Conservation (phyloP, 1,284 basidiomycete species). For the Agroathelia rolfsii region DNA sequence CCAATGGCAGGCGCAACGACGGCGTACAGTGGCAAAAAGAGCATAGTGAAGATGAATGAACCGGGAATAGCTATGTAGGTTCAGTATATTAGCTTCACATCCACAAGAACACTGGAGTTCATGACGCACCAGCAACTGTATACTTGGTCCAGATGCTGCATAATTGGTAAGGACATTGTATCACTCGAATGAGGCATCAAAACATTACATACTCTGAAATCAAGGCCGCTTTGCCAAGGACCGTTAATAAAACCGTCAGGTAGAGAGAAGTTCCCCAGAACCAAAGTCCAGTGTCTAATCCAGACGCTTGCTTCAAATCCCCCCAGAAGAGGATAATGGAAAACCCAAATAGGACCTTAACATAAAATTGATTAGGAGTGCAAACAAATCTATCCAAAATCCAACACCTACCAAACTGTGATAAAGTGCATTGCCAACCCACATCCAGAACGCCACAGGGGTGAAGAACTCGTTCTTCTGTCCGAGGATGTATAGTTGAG, state of each 20-base stretch:
- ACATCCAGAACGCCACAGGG: constrained; percentile 88
- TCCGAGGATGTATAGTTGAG: constrained; percentile 90
- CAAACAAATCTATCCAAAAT: neutral
- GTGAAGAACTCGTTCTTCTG: constrained; percentile 91
- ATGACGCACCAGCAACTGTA: constrained; percentile 67
- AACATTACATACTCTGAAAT: constrained; percentile 84
- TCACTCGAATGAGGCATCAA: neutral
- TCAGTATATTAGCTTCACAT: constrained; percentile 9
- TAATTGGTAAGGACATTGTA: too few species aligned
- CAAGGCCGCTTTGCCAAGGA: constrained; percentile 93
- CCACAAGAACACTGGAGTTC: constrained; percentile 1
- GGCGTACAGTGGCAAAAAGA: constrained; percentile 88
- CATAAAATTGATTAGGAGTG: constrained; percentile 2
- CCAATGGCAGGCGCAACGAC: constrained; percentile 79
- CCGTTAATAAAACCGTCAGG: constrained; percentile 86
- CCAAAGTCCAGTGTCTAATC: constrained; percentile 89
- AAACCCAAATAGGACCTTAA: constrained; percentile 77
- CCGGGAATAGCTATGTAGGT: constrained; percentile 82
- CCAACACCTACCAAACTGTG: constrained; percentile 72
- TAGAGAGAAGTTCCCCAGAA: constrained; percentile 97
- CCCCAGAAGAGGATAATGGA: constrained; percentile 89
- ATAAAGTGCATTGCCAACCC: constrained; percentile 90
- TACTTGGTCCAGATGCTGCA: constrained; percentile 97
- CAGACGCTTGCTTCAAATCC: constrained; percentile 73
- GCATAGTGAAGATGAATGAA: constrained; percentile 91